Evolutionary conservation across 148 eudicot genomes (phyloP).

Genomic region (Rhododendron williamsianum): DNA sequence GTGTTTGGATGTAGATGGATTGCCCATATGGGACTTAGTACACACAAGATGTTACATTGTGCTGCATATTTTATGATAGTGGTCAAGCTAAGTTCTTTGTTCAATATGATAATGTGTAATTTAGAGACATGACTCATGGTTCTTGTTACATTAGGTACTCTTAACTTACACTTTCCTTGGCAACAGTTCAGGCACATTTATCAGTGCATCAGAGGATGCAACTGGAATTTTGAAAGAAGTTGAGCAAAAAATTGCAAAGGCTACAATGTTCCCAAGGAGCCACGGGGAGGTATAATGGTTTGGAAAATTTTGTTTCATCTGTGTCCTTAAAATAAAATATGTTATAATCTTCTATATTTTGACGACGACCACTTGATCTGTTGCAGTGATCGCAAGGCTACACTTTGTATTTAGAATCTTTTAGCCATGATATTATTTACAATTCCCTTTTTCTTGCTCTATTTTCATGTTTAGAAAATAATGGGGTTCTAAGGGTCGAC

Average conservation of each 20-base stretch:
- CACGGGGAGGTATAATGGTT: conserved; percentile 51
- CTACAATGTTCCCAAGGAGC: conserved; percentile 56
- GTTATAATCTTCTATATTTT: background rate
- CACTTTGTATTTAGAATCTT: background rate
- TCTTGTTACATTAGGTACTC: background rate
- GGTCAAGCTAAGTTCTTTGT: background rate
- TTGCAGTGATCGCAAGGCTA: background rate
- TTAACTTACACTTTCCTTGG: background rate
- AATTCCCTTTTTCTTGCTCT: background rate
- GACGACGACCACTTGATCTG: background rate
- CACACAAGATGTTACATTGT: background rate
- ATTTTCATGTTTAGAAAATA: background rate
- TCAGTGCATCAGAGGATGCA: conserved; percentile 53
- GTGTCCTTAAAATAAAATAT: background rate
- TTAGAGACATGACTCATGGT: background rate
- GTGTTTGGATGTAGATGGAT: background rate
- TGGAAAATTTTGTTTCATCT: conserved; percentile 12
- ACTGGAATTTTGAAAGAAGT: conserved; percentile 51
- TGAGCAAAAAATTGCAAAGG: conserved; percentile 65
- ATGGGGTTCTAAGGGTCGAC: background rate
- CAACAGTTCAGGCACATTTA: conserved; percentile 62
- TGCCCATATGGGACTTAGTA: background rate
- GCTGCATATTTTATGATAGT: background rate
- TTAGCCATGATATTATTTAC: background rate
- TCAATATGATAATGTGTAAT: background rate